Conservation (phyloP, 176 grass and related monocot species). For the Triticum dicoccoides region DNA sequence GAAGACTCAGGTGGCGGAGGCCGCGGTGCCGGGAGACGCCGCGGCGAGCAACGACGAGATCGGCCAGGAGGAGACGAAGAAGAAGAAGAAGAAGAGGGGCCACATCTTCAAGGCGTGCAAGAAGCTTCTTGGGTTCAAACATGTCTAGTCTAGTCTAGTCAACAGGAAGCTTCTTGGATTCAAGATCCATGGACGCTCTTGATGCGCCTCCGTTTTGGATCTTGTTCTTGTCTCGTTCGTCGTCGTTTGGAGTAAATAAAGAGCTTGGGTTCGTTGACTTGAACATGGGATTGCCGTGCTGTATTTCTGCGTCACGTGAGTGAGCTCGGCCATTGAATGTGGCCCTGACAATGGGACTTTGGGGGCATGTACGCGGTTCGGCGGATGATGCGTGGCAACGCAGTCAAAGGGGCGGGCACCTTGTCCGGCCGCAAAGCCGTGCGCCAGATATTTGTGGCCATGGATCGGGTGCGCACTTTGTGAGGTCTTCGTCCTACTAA, state of each 20-base stretch:
- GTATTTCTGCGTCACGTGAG: neutral
- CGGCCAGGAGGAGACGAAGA: too few species aligned
- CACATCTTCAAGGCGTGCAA: conserved; percentile 35
- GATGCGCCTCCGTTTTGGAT: neutral
- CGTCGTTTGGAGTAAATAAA: conserved; percentile 13
- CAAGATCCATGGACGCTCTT: neutral
- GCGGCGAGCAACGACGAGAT: neutral
- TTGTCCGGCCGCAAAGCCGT: neutral
- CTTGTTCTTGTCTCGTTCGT: conserved; percentile 11
- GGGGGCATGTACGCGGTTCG: neutral
- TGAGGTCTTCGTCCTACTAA: neutral
- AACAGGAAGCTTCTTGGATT: neutral
- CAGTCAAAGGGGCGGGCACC: neutral
- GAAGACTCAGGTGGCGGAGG: neutral
- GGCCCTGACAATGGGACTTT: neutral
- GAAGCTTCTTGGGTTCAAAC: conserved; percentile 43
- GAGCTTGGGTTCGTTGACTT: neutral
- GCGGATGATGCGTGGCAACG: too few species aligned
- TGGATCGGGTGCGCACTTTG: neutral
- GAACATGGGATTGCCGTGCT: neutral
- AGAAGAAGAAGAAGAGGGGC: conserved; percentile 9
- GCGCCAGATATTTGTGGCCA: neutral
- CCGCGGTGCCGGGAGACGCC: neutral
- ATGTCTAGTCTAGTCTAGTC: neutral
- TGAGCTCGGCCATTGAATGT: neutral